phyloP scores from a whole-genome alignment of 352 stramenopile genomes.

The Phytophthora multivora region DNA sequence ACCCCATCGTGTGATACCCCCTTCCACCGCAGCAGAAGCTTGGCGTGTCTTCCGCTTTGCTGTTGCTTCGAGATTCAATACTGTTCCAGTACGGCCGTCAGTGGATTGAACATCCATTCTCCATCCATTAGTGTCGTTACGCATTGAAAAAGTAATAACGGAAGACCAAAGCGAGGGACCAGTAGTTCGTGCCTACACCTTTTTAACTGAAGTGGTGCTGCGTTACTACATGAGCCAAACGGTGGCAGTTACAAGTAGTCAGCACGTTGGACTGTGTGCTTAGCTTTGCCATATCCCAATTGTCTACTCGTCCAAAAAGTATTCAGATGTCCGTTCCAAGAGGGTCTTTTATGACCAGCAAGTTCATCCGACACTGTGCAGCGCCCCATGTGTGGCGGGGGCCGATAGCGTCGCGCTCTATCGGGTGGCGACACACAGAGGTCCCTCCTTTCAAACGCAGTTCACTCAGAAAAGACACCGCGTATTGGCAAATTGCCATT shows the following conservation, averaged over 20 bases:
- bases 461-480: conserved; percentile 32
- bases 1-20: conserved; percentile 12
- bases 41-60: background rate
- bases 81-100: background rate
- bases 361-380: conserved; percentile 5
- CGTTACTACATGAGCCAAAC: background rate
- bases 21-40: conserved; percentile 8
- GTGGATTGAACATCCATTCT: conserved; percentile 1
- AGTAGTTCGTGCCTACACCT: too few species aligned
- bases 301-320: conserved; percentile 7
- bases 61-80: background rate
- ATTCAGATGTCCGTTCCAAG: conserved; percentile 21
- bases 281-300: background rate
- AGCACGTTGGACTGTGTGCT: conserved; percentile 3
- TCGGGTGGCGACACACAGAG: conserved; percentile 20
- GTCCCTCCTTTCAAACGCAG: conserved; percentile 10
- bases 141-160: background rate
- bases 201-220: background rate
- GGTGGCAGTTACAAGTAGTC: conserved; percentile 8
- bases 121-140: conserved; percentile 15
- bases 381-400: conserved; percentile 11
- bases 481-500: conserved; percentile 4
- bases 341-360: conserved; percentile 14
- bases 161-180: background rate
- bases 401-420: conserved; percentile 17